These are phyloP conservation scores for Dictyophora rubrovolvata DNA, from an alignment of 768 basidiomycete species.

Conservation along the genomic window DNA sequence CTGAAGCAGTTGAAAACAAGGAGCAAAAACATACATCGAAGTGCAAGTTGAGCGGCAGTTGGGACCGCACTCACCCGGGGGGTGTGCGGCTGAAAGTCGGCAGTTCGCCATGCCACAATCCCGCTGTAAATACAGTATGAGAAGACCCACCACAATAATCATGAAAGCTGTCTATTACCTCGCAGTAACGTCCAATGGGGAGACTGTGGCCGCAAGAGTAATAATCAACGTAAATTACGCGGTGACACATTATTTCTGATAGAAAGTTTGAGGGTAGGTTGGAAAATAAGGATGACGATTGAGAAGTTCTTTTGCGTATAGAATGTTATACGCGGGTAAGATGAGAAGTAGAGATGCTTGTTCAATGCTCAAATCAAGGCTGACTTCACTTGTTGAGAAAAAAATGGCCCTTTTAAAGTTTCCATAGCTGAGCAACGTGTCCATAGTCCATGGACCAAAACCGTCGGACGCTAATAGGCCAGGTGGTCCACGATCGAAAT, in stretches of 20 bases:
- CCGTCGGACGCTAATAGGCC: neutral
- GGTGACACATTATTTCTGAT: neutral
- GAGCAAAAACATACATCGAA: neutral
- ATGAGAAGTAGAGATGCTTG: neutral
- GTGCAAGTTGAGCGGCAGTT: constrained; percentile 6
- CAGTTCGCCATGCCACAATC: neutral
- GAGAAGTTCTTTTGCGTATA: neutral
- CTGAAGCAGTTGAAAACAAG: neutral
- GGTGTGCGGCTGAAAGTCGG: neutral
- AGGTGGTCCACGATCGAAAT: neutral
- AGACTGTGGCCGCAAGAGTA: constrained; percentile 1
- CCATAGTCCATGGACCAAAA: neutral
- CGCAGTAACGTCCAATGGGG: neutral
- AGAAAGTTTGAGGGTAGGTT: neutral
- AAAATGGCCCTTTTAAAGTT: neutral
- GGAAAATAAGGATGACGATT: neutral
- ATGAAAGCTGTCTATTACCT: neutral
- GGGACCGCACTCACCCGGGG: neutral
- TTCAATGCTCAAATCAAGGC: neutral
- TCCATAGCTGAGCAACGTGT: neutral
- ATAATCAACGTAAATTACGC: neutral
- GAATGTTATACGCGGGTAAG: neutral
- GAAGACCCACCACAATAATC: neutral
- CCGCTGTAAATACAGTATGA: neutral
- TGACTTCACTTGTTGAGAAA: neutral